Base-by-base conservation (phyloP, 306 rosid species). In the Lathyrus sativus region DNA sequence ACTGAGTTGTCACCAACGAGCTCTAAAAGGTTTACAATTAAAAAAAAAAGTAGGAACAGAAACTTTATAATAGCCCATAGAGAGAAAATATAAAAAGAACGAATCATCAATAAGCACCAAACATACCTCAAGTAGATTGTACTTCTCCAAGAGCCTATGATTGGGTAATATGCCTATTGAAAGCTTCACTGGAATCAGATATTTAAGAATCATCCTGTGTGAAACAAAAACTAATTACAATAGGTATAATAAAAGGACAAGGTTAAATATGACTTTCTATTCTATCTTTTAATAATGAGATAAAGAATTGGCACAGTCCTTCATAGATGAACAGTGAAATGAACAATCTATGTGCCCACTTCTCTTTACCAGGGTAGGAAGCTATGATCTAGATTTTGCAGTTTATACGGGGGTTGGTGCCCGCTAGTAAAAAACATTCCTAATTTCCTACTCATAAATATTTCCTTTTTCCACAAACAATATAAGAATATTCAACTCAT, bases 121-220 rank as follows among this genome's bases (percentile, higher is more conserved):
- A 45, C 84, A 72, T 79, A 90, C 99, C 95, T 93, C 96, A 58
- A 84, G 77, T 65, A 93, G 81, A 78, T 87, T 90, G 78, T 88
- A 81, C 85, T 78, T 82, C 85, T 85, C 86, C 63, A 93, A 76
- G 60, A 93, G 89, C 80, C 80, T 75, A 65, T 79, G 85, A 39
- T 72, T 84, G 29, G 99, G 99, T 71, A 93, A 84, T 79, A 95
- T 88, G 80, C 97, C 97, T 11, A 88, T 84, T 19, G 99, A 95
- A 80, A 95, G 96, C 95, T 95, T 90, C 79, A 88, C 97, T 11
- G 99, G 99, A 79, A 93, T 85, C 60, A 93, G 89, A 85, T 88
- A 88, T 71, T 93, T 93, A 35, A 93, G 85, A 74, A 93, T 90
- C 99, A 88, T 82, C 93, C 99, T 93, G 46, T 29, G 60, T 63